A percentile compares a stretch with the other conserved stretches of the same genome.
Evolutionary conservation across 2,329 filamentous ascomycete species (phyloP).

Genomic region (Amauroascus niger): DNA sequence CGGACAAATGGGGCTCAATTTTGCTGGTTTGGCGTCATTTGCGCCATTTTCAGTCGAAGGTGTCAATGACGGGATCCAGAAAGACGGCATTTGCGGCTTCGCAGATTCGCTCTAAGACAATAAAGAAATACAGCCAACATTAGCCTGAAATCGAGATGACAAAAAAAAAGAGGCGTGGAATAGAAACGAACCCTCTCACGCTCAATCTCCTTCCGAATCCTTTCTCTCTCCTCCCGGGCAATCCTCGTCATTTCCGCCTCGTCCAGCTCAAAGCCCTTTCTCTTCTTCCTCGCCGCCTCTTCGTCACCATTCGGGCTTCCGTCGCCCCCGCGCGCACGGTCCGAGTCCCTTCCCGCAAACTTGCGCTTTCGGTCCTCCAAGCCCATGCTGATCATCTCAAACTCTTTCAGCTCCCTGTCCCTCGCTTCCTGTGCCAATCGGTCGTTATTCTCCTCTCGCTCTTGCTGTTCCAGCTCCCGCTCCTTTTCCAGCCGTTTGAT

Average conservation of each 20-base stretch:
- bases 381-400: slow-evolving; percentile 75
- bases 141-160: neutral
- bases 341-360: slow-evolving; percentile 24
- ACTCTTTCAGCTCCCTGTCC: slow-evolving; percentile 63
- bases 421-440: slow-evolving; percentile 60
- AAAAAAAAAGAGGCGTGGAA: neutral
- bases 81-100: slow-evolving; percentile 66
- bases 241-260: slow-evolving; percentile 65
- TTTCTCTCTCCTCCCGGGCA: slow-evolving; percentile 58
- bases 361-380: slow-evolving; percentile 29
- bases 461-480: slow-evolving; percentile 51
- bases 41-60: slow-evolving; percentile 53
- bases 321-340: slow-evolving; percentile 22
- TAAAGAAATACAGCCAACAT: too few species aligned
- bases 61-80: slow-evolving; percentile 84
- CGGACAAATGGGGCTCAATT: slow-evolving; percentile 65
- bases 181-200: slow-evolving; percentile 53
- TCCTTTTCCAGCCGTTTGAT: slow-evolving; percentile 69
- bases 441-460: slow-evolving; percentile 51
- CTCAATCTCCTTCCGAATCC: slow-evolving; percentile 60
- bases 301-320: slow-evolving; percentile 30
- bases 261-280: slow-evolving; percentile 74
- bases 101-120: slow-evolving; percentile 42
- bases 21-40: slow-evolving; percentile 51
- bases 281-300: slow-evolving; percentile 44